phyloP scores from a whole-genome alignment of 2,329 filamentous ascomycete genomes.

The Penicillium digitatum region DNA sequence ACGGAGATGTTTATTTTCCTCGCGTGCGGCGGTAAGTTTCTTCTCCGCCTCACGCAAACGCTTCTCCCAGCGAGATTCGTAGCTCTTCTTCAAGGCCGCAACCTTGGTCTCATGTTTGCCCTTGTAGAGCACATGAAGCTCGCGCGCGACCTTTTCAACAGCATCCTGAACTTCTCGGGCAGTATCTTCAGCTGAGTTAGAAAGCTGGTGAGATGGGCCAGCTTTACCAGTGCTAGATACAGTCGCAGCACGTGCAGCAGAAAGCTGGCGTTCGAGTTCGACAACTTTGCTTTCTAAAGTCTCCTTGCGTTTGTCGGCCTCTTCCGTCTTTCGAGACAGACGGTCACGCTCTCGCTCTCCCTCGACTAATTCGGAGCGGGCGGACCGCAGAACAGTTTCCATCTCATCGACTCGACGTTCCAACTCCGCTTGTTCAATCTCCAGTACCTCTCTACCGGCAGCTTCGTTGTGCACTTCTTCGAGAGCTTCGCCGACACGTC shows the following conservation, averaged over 20 bases:
- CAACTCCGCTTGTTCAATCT: conserved; percentile 75
- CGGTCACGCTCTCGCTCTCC: conserved; percentile 78
- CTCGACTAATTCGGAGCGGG: conserved; percentile 75
- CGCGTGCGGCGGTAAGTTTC: conserved; percentile 63
- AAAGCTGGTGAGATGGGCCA: conserved; percentile 29
- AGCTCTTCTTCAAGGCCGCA: conserved; percentile 72
- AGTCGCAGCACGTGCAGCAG: conserved; percentile 38
- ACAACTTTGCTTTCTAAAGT: conserved; percentile 45
- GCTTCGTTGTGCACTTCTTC: conserved; percentile 79
- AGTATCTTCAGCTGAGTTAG: conserved; percentile 45
- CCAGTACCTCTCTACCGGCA: conserved; percentile 64
- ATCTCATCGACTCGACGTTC: conserved; percentile 81
- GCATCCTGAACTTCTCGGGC: conserved; percentile 72
- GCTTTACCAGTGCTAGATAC: conserved; percentile 31
- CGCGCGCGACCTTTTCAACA: conserved; percentile 86
- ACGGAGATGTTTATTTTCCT: conserved; percentile 72
- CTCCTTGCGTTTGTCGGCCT: conserved; percentile 61
- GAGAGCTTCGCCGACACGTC: conserved; percentile 79
- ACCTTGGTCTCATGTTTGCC: conserved; percentile 97
- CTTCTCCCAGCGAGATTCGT: conserved; percentile 87
- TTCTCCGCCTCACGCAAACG: conserved; percentile 73
- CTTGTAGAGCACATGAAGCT: conserved; percentile 91
- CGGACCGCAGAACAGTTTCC: conserved; percentile 72
- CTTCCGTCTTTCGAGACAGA: conserved; percentile 69
- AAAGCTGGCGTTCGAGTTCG: conserved; percentile 46